phyloP scores from a whole-genome alignment of 805 yeast genomes.

The Dipodascopsis uninucleata region DNA sequence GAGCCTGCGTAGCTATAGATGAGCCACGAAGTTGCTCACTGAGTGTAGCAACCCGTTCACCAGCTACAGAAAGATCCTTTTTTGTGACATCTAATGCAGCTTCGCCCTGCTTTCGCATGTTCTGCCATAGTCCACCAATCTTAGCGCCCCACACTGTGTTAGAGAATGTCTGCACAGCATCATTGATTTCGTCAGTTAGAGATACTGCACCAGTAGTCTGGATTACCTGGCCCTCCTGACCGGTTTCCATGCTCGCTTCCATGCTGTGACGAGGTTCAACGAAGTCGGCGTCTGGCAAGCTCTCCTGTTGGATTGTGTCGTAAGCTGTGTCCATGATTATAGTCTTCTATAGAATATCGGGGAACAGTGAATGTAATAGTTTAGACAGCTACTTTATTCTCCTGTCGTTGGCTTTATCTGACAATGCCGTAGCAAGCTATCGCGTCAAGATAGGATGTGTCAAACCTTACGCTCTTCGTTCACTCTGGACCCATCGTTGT shows the following conservation, averaged over 20 bases:
- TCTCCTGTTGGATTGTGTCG: constrained; percentile 24
- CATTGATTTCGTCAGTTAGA: constrained; percentile 24
- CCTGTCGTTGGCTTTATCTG: too few species aligned
- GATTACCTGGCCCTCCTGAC: background rate
- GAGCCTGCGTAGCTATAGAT: constrained; percentile 20
- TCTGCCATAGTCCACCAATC: constrained; percentile 33
- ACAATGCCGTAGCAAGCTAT: too few species aligned
- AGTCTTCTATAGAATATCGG: too few species aligned
- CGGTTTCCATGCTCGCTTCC: constrained; percentile 2
- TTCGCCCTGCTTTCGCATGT: constrained; percentile 33
- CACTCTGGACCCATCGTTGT: too few species aligned
- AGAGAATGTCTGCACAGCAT: constrained; percentile 23
- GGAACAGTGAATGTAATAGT: too few species aligned
- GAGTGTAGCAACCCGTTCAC: constrained; percentile 19
- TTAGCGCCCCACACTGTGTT: constrained; percentile 26
- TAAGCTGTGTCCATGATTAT: constrained; percentile 25
- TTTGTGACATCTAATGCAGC: constrained; percentile 31
- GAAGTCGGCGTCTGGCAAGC: constrained; percentile 10
- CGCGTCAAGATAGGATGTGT: too few species aligned
- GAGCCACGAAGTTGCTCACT: constrained; percentile 18
- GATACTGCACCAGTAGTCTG: too few species aligned
- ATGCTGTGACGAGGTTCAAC: background rate
- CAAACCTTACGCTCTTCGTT: too few species aligned
- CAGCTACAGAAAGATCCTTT: constrained; percentile 31
- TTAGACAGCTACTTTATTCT: too few species aligned